phyloP scores from a whole-genome alignment of 2,329 filamentous ascomycete species.

The Penicillium aurantiogriseum region DNA sequence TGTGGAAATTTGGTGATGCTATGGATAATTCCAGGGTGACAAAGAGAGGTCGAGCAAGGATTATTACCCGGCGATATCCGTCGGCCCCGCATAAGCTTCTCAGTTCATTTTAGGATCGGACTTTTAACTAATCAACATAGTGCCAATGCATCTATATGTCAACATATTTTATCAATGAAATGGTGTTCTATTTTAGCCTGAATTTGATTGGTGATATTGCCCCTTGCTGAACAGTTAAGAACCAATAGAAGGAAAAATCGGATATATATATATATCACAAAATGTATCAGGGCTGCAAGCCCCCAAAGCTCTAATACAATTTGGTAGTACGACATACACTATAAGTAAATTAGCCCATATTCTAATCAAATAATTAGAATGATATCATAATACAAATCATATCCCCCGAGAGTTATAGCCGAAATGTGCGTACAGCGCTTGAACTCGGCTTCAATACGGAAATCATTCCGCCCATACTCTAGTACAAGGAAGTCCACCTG shows the following conservation, averaged over 20 bases:
- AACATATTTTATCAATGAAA: no score
- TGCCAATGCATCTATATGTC: not conserved
- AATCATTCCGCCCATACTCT: not conserved
- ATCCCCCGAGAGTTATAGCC: not conserved
- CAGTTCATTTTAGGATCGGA: not conserved
- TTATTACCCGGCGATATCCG: slow-evolving; percentile 10
- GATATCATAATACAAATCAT: no score
- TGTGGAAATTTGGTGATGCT: slow-evolving; percentile 17
- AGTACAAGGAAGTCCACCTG: no score
- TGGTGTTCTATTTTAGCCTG: not conserved
- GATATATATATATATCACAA: not conserved
- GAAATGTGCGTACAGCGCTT: slow-evolving; percentile 2
- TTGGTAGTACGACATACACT: no score
- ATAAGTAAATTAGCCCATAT: not conserved
- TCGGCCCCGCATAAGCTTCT: not conserved
- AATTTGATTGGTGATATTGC: no score
- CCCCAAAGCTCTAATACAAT: no score
- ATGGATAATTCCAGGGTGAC: slow-evolving; percentile 12
- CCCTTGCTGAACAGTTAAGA: not conserved
- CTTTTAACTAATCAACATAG: not conserved
- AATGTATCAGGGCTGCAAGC: not conserved
- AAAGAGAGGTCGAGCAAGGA: not conserved
- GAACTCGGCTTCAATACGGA: slow-evolving; percentile 3
- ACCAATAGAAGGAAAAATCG: not conserved
- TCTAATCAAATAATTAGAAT: not conserved